Evolutionary conservation across 164 flowering plant genomes (phyloP).

Genomic region (Houttuynia cordata): DNA sequence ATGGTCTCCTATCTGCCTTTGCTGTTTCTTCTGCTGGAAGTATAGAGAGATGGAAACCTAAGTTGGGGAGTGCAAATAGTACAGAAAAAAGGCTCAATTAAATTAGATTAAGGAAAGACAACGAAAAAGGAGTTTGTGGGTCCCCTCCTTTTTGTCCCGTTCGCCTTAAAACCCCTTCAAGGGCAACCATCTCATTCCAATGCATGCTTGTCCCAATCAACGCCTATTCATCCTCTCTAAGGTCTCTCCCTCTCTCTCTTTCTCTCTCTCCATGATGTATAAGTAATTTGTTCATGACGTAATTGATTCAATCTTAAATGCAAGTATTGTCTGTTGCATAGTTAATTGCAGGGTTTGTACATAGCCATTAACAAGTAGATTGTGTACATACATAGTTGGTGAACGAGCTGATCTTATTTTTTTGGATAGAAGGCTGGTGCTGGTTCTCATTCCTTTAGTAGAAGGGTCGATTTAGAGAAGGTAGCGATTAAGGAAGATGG

Average conservation of each 20-base stretch:
- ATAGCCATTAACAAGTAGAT: too few relatives aligned
- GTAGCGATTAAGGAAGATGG: slow-evolving; percentile 14
- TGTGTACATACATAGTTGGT: background rate
- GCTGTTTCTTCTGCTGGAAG: too few relatives aligned
- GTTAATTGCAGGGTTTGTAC: too few relatives aligned
- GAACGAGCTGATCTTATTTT: background rate
- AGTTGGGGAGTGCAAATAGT: background rate
- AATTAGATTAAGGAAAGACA: background rate
- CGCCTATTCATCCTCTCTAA: background rate
- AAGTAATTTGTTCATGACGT: too few relatives aligned
- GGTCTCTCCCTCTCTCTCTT: background rate
- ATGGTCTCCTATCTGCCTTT: background rate
- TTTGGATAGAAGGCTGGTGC: background rate
- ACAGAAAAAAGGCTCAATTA: background rate
- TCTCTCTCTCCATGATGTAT: too few relatives aligned
- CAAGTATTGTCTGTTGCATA: too few relatives aligned
- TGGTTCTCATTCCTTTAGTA: background rate
- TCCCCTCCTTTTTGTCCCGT: background rate
- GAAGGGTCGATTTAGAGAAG: background rate
- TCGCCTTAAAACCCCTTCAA: background rate
- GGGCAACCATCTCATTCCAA: background rate
- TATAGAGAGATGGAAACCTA: too few relatives aligned
- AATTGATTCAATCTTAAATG: too few relatives aligned
- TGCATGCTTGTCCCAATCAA: background rate
- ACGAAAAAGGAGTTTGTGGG: background rate